These are phyloP conservation scores for Carpinus fangiana DNA, from an alignment of 306 rosid genomes.

Conservation along the genomic window DNA sequence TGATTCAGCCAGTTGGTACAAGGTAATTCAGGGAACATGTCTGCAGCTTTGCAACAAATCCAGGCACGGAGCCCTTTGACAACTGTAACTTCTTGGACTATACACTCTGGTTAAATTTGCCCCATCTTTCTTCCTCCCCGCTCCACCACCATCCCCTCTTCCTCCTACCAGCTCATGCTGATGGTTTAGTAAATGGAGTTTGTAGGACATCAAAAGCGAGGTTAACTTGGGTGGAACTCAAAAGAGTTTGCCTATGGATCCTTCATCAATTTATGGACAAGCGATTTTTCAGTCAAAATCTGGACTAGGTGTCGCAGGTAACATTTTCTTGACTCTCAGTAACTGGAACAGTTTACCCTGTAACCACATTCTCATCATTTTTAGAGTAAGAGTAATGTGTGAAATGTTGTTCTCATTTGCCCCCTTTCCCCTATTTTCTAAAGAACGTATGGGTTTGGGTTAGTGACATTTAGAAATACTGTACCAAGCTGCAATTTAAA, in stretches of 20 bases:
- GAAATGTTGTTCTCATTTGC: background rate
- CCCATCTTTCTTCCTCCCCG: conserved; percentile 14
- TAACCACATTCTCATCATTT: background rate
- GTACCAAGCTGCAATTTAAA: background rate
- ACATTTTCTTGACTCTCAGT: background rate
- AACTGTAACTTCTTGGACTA: conserved; percentile 51
- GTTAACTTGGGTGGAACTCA: conserved; percentile 55
- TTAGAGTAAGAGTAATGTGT: background rate
- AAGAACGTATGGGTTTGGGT: background rate
- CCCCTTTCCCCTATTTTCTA: background rate
- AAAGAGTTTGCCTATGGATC: conserved; percentile 78
- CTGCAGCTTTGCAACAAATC: conserved; percentile 73
- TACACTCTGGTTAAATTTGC: conserved; percentile 19
- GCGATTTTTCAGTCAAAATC: conserved; percentile 78
- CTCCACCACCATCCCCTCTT: background rate
- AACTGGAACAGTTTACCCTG: background rate
- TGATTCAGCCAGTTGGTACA: conserved; percentile 70
- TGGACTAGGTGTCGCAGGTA: conserved; percentile 74
- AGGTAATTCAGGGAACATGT: conserved; percentile 72
- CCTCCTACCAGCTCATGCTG: conserved; percentile 21
- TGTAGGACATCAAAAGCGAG: conserved; percentile 74
- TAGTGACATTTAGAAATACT: background rate
- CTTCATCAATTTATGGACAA: conserved; percentile 67
- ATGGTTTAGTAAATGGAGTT: conserved; percentile 38
- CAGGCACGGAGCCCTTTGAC: conserved; percentile 62